Base-by-base conservation (phyloP, 106 monocot species). In the Dendrobium chrysotoxum region DNA sequence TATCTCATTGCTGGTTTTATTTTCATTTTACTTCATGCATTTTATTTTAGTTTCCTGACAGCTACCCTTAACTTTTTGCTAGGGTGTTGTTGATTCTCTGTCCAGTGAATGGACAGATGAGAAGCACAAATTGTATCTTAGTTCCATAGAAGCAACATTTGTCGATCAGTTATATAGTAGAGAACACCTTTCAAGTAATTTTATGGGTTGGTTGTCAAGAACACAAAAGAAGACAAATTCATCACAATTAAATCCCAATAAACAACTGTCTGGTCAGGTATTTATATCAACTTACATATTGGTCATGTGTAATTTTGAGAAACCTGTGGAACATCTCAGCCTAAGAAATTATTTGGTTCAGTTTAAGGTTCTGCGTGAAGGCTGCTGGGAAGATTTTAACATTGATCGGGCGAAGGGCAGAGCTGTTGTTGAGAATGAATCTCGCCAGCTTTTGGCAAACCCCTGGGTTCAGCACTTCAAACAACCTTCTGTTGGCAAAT, bases 71-170 rank as follows among this genome's bases (percentile, higher is more conserved):
- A 38, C 64, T 13, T 78, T 54, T 46, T 80, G 44, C 71, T 81
- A 88, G 70, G 84, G 64, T 87, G 54, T 25, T 72, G 39, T 84
- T 70, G 31, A 89, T 81, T 79, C 84, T 70, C 68, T 65, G 15
- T 77, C 81, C 11, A 79, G 50, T 47, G 86, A 86, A 82, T 98
- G 97, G 97, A 98, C 97, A 68, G 83, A 98, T 77, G 92, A 94
- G 86, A 94, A 91, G 75, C 97, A 98, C 79, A 85, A 82, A 75
- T 23, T 54, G 25, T 98, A 88, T 88, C 87, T 98, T 78, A 89
- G 83, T 86, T 94, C 88, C 10, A 91, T 98, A n/a, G 97, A 98
- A 79, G 85, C 88, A 83, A 87, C 94, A 75, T 98, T 98, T 77
- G 88, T 98, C 28, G 77, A 89, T 79, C 89, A 91, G 81, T 71